Evolutionary conservation across 305 asterid genomes (phyloP).

Genomic region (Fraxinus nigra): DNA sequence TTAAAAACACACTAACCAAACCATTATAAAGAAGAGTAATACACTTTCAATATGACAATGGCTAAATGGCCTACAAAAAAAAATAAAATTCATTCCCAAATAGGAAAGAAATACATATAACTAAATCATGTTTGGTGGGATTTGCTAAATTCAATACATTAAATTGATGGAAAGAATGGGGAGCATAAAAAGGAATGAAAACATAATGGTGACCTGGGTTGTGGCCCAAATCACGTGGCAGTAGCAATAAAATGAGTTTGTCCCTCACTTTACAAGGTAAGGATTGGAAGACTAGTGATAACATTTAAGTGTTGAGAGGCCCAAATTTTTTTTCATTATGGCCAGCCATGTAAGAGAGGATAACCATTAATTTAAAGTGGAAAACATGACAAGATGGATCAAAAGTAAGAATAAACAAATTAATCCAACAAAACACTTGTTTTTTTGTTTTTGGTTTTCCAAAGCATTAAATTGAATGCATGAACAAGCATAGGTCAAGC

Average conservation of each 20-base stretch:
- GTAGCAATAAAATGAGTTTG: conserved; percentile 44
- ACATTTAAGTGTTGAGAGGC: conserved; percentile 25
- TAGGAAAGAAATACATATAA: conserved; percentile 27
- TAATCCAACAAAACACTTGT: background rate
- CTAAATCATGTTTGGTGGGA: conserved; percentile 12
- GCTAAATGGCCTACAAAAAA: conserved; percentile 11
- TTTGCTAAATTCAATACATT: background rate
- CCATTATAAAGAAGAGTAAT: background rate
- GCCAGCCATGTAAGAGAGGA: conserved; percentile 34
- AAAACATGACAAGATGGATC: conserved; percentile 57
- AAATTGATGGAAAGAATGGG: conserved; percentile 5
- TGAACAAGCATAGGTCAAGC: background rate
- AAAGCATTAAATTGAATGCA: conserved; percentile 1
- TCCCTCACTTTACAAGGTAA: conserved; percentile 55
- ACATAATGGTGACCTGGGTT: conserved; percentile 21
- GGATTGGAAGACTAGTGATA: conserved; percentile 43
- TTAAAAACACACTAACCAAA: conserved; percentile 16
- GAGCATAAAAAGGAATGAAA: conserved; percentile 23
- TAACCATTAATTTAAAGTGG: conserved; percentile 32
- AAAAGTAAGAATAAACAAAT: conserved; percentile 29
- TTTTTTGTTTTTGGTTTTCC: background rate
- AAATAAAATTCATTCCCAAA: conserved; percentile 25
- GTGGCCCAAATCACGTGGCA: conserved; percentile 41
- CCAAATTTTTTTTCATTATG: conserved; percentile 26
- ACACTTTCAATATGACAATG: background rate